Evolutionary conservation across 2,329 filamentous ascomycete species (phyloP), one percentile per base, ranked within the genome.

Genomic region (Tolypocladium tundrense): DNA sequence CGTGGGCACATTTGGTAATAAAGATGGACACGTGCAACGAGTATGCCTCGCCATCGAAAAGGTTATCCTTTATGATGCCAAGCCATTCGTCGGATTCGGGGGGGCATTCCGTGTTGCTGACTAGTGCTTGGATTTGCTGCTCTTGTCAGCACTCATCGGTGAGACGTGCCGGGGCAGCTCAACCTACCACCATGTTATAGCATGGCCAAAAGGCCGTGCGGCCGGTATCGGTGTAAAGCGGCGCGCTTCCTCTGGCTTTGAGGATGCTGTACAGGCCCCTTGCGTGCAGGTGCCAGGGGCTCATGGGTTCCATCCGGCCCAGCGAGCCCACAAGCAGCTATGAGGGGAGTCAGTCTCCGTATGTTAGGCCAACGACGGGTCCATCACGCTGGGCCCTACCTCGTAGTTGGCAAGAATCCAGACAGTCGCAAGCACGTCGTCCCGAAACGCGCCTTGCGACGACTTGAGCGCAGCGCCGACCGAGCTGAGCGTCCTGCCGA

Each of bases 381-480:
- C 19, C 31, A 21, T 3, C 9, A 33, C 9, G 14, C 4, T 5
- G 40, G 16, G 16, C 19, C 40, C 10, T 59, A 72, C 73, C 67
- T 75, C 73, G 53, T 75, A 75, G 59, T 73, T 74, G 45, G 71
- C 61, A 24, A 75, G 62, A 40, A 75, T 67, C 73, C 73, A 75
- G 3, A 75, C 70, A 3, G 73, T 72, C 19, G 70, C 70, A 19
- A 75, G 68, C 24, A 74, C 66, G 57, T 75, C 70, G 27, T 73
- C 66, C 57, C 73, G 59, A 45, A 66, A 39, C 5, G 67, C 61
- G 7, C 70, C 68, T 8, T 62, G 60, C 5, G 66, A 63, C 11
- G 68, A 63, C 8, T 61, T 66, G 19, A 75, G 62, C 8, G 76
- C 76, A 8, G 69, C 64, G 43, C 72, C 67, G 21, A 80, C 68